Base-by-base conservation (phyloP, 768 basidiomycete species). In the Mycena sanguinolenta region DNA sequence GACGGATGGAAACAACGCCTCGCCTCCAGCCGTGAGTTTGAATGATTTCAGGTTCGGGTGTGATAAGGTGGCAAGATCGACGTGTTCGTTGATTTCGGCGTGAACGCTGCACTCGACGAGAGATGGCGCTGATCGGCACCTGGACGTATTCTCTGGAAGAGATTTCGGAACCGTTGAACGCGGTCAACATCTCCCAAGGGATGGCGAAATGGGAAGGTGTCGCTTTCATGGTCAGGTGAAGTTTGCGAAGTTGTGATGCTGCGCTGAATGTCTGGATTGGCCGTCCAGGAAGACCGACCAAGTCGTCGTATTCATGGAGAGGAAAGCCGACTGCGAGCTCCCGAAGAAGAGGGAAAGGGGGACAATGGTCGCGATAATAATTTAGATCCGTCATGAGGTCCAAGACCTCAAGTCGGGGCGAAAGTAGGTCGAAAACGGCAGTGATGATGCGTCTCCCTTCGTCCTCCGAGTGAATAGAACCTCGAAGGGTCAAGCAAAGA, bases 221-320 rank as follows among this genome's bases (percentile, higher is more conserved):
- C 12, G 34, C n/a, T n/a, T n/a, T 13, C 3, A 14, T 2, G 13
- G 2, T n/a, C 8, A 65, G 21, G 1, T 1, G 9, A 19, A 58
- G 30, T 25, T 65, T 57, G 12, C 25, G 55, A 28, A 65, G 42
- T n/a, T 36, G 64, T 42, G 64, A 36, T 25, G 58, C 65, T 10
- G 55, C 27, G 34, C 44, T 28, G 57, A 58, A 66, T 9, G 21
- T 49, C 16, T 44, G 54, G 38, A 58, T 57, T n/a, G n/a, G 21
- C 25, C 10, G 19, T 30, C 36, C 14, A n/a, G 4, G 28, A 12
- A 9, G 36, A 19, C 14, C 42, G 7, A 1, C 14, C 19, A 6
- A 7, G 25, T n/a, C 23, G 30, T 14, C 9, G 3, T 19, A 44
- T 1, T 30, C 53, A 19, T 17, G 13, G 28, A 38, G 36, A 6